Conservation (phyloP, 208 protist genomes). For the Trypanosoma boissoni region DNA sequence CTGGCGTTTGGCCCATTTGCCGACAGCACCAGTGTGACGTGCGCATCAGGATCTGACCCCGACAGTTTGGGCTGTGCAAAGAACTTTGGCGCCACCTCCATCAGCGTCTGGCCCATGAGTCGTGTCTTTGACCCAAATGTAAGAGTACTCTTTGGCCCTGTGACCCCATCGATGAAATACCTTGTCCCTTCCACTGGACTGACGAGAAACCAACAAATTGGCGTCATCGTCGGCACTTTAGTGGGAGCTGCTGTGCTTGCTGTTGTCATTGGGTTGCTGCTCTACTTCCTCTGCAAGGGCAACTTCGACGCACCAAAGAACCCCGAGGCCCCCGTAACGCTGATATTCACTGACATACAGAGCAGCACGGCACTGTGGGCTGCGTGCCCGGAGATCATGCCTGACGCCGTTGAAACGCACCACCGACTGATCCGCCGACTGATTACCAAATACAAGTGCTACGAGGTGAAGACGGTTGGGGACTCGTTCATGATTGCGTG, state of each 20-base stretch:
- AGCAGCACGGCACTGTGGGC: slow-evolving; percentile 77
- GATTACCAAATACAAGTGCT: background rate
- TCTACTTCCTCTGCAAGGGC: slow-evolving; percentile 1
- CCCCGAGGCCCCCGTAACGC: slow-evolving; percentile 34
- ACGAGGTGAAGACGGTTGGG: background rate
- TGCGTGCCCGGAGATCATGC: background rate
- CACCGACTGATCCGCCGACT: background rate
- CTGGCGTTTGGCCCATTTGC: slow-evolving; percentile 28
- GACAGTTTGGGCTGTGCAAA: background rate
- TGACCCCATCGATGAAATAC: slow-evolving; percentile 44
- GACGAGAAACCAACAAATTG: slow-evolving; percentile 17
- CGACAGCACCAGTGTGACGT: background rate
- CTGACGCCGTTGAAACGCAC: background rate
- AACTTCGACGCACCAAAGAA: slow-evolving; percentile 52
- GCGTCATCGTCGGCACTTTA: slow-evolving; percentile 27
- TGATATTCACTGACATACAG: slow-evolving; percentile 81
- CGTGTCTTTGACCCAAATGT: slow-evolving; percentile 32
- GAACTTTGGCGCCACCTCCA: slow-evolving; percentile 53
- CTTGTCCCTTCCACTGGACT: background rate
- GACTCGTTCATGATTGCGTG: background rate
- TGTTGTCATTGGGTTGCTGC: slow-evolving; percentile 6
- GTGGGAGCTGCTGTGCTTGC: background rate
- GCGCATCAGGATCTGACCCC: no score
- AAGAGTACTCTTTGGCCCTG: background rate
- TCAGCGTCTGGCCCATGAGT: slow-evolving; percentile 25